Base-by-base conservation (phyloP, 345 rosid species). In the Eutrema yunnanense region DNA sequence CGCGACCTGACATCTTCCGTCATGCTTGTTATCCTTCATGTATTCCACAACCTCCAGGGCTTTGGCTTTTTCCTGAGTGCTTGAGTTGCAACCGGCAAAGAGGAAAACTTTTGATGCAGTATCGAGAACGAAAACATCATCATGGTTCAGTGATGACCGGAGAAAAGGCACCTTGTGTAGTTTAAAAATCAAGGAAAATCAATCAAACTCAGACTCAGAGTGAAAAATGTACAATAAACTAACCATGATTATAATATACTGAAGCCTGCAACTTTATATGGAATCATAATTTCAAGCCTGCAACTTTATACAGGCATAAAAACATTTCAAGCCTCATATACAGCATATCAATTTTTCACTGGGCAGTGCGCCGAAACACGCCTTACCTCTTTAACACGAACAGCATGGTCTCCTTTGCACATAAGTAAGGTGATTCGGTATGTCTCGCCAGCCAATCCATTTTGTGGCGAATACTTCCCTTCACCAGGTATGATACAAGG, bases 41-140 rank as follows among this genome's bases (percentile, higher is more conserved):
- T 84, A 78, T 26, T 72, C 72, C 59, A 86, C 90, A 73, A 92
- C 96, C 85, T 92, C 98, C 81, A 92, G 73, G 36, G 90, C 86
- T 83, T 88, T 90, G 69, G 98, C 98, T 78, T 92, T 90, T 79
- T 88, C 96, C 78, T 92, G 96, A 66, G 81, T 73, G 73, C 81
- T 86, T 42, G 98, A 89, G 79, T 92, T 89, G 80, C 86, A 86
- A 29, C 98, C 98, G 64, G 89, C 82, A 71, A 92, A 92, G 66
- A 85, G 90, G 78, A 86, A 92, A 61, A 90, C 79, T 81, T 92
- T 89, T 78, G 96, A 86, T 61, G 89, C 84, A 22, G 96, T 85
- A 74, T 92, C 96, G 30, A 92, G 87, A 71, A 92, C 76, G 69
- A 92, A 89, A 6, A 88, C 87, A 58, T 92, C 95, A 68, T 81